Base-by-base conservation (phyloP, 208 protist species). In the Herpetomonas tarakana region DNA sequence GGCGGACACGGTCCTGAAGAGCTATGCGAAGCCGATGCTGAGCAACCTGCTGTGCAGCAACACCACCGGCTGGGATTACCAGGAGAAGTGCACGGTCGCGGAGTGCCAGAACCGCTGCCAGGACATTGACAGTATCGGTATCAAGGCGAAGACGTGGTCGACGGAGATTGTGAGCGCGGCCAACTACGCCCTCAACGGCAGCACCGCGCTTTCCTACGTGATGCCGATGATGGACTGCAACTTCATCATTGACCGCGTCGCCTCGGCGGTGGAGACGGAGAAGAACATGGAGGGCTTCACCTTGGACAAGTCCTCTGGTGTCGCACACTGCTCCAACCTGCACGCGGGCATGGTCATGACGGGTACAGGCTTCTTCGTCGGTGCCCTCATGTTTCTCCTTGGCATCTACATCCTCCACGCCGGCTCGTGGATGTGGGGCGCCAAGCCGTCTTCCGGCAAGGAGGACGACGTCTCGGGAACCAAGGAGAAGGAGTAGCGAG, bases 331-430 rank as follows among this genome's bases (percentile, higher is more conserved):
- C 65, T 74, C 76, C 3, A 69, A 74, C 50, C n/a, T 86, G 35
- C 71, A 65, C 47, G 58, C 63, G 12, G 52, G 71, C 12, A 71
- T 65, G 2, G 49, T 89, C 39, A 85, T 91, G 76, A 55, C 91
- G 4, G 81, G 70, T 52, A 53, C 52, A 12, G 83, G 83, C 41
- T 90, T 91, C 72, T 88, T 94, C 61, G 67, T 90, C 24, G 88
- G 83, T 11, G 47, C 78, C 6, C 58, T 94, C 38, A 91, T 86
- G 70, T 94, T 87, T 49, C 70, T 83, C 19, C 31, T 88, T 0
- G 75, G 71, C 44, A 78, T 91, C 53, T 91, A 87, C 65, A 52
- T 88, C 52, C 70, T 91, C 52, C 74, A 88, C 53, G 76, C 79
- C 52, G 88, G 83, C 31, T 69, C 63, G 26, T 82, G 66, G 59